Base-by-base conservation (phyloP, 352 stramenopile genomes). In the Aphanomyces euteiches region DNA sequence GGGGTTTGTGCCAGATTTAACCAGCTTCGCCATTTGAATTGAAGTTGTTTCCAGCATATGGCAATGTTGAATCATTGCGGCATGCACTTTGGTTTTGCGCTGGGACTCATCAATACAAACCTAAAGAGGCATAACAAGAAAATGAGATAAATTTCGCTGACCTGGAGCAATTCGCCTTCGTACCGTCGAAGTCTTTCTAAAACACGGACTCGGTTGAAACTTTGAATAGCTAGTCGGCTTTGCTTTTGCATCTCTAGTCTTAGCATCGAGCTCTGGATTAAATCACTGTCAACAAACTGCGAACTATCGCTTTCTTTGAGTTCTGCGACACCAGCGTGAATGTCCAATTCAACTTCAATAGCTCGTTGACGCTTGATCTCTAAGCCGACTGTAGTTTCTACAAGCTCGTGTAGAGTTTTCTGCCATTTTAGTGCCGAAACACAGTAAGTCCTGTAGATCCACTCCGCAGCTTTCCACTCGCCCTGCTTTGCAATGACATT, bases 201-300 rank as follows among this genome's bases (percentile, higher is more conserved):
- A 7, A 70, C 17, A 19, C 64, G 47, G 3, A 50, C 54, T 12
- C 47, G 64, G 47, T 70, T 70, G 64, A 7, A 38, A 4, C 5
- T 56, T 5, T 37, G n/a, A 17, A 47, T 21, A 7, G 28, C 13
- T 8, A 70, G 47, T 4, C 64, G 45, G 5, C 47, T 19, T 63
- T 70, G 64, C 39, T 70, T 70, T 54, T 70, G 64, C n/a, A 61
- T 8, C 40, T 70, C 64, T 17, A 70, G 54, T 13, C 64, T 43
- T 8, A 70, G 36, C 34, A 70, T 70, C 4, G 64, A 53, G 37
- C 43, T 45, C 19, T 61, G 43, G 36, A 70, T 70, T 2, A 70
- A 37, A 28, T 36, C 7, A 21, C 64, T 64, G 40, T 70, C 64
- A 21, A 56, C 64, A 47, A 70, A 60, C 28, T 28, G 28, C 28